Evolutionary conservation across 805 yeast genomes (phyloP), one percentile per base, ranked within the genome.

Genomic region (Scheffersomyces ergatensis): DNA sequence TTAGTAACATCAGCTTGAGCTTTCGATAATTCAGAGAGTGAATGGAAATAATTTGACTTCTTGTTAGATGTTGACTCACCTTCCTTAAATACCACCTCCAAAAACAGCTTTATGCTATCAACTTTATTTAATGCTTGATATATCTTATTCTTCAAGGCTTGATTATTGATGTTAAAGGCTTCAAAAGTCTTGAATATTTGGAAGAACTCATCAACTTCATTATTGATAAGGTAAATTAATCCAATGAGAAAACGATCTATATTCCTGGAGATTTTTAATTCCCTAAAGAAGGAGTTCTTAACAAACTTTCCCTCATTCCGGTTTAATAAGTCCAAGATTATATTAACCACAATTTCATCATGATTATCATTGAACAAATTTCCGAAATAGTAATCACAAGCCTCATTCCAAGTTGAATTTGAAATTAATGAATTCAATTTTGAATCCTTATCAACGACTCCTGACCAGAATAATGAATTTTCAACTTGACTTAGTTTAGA

Each of bases 291-390:
- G 14, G 62, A 49, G 0, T 61, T 45, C 24, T 71, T 69, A 45
- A 79, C 77, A 5, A 77, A 60, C 5, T 53, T 46, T 52, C 57
- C 57, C 21, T 77, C 66, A 44, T 56, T 61, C 27, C 49, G 51
- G 30, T 54, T 63, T 31, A 61, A 54, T 26, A 59, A 53, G 20
- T 53, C 59, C 19, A 64, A 54, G 20, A 62, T 60, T 6, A 62
- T 59, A 25, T 67, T 67, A 13, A 67, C 65, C 9, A 70, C 46
- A 27, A 77, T 57, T 6, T 64, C 60, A 9, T 51, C 46, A 36
- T 60, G 52, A 29, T 50, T 49, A 8, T 5, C 5, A 1, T 49
- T 38, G 15, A 54, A 43, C 4, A 58, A 39, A 9, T 40, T 35
- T n/a, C 44, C 37, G 31, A 46, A 45, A 23, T 60, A 59, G 38